A percentile compares a stretch with the other conserved stretches of the same genome.
Evolutionary conservation across 2,329 filamentous ascomycete genomes (phyloP).

Genomic region (Geosmithia flava): DNA sequence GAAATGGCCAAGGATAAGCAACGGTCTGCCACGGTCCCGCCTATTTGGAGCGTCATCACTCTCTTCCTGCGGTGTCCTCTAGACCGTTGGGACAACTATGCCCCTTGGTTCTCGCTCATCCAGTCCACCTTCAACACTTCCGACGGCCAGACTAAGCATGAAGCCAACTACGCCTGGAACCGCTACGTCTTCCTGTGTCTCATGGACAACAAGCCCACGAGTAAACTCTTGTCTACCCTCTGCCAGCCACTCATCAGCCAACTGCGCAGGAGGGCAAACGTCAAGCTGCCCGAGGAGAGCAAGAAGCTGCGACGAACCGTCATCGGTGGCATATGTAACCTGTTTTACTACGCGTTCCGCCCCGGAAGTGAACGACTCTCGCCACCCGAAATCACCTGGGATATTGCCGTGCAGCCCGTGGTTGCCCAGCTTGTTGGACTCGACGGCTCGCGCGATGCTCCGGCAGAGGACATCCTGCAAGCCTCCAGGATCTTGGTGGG

Average conservation of each 20-base stretch:
- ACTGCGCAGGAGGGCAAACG: constrained; percentile 50
- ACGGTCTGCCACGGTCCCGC: constrained; percentile 50
- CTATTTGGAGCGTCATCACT: constrained; percentile 78
- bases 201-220: constrained; percentile 45
- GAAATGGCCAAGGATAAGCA: constrained; percentile 53
- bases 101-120: constrained; percentile 64
- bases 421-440: constrained; percentile 41
- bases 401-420: constrained; percentile 55
- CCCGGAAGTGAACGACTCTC: constrained; percentile 54
- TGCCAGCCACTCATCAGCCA: constrained; percentile 57
- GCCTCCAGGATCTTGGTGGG: constrained; percentile 59
- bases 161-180: constrained; percentile 79
- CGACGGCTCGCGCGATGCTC: constrained; percentile 20
- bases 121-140: constrained; percentile 75
- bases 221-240: constrained; percentile 28
- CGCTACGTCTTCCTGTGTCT: constrained; percentile 66
- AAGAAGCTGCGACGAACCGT: constrained; percentile 37
- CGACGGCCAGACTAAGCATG: constrained; percentile 56
- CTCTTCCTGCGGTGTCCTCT: constrained; percentile 59
- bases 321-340: constrained; percentile 61
- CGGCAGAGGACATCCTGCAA: constrained; percentile 40
- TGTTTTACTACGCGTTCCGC: constrained; percentile 73
- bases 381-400: constrained; percentile 62
- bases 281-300: constrained; percentile 40
- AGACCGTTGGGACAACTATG: constrained; percentile 62